Conservation (phyloP, 371 early-diverging fungal species). For the Syncephalastrum monosporum region DNA sequence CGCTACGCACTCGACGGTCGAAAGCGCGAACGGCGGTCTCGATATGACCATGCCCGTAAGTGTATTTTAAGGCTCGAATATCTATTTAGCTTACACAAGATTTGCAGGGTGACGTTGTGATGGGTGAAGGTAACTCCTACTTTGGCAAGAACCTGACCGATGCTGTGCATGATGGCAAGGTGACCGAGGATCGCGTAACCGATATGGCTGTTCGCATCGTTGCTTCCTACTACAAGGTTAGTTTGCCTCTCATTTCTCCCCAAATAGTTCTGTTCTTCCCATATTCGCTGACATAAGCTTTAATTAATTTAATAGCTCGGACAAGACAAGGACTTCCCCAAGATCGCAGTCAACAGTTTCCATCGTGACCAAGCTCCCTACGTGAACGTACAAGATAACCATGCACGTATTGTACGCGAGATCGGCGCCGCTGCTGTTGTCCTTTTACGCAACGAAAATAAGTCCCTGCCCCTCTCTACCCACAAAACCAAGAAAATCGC, state of each 20-base stretch:
- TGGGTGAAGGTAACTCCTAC: neutral
- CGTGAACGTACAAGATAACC: constrained; percentile 47
- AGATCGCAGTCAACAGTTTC: constrained; percentile 23
- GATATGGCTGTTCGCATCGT: constrained; percentile 63
- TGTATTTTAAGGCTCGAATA: neutral
- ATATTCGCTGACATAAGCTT: neutral
- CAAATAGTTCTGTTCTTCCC: no score
- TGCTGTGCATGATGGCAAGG: constrained; percentile 27
- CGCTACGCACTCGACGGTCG: constrained; percentile 21
- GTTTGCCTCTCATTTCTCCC: neutral
- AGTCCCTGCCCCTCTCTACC: constrained; percentile 33
- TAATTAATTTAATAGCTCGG: neutral
- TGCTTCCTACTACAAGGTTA: constrained; percentile 51
- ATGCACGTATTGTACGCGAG: constrained; percentile 30
- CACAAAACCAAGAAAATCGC: constrained; percentile 28
- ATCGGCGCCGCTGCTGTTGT: constrained; percentile 55
- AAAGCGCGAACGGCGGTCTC: constrained; percentile 35
- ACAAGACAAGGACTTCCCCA: constrained; percentile 42
- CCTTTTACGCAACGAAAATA: constrained; percentile 47
- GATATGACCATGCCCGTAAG: constrained; percentile 56
- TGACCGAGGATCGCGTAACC: constrained; percentile 30
- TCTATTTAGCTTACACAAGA: neutral
- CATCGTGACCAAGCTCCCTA: constrained; percentile 6
- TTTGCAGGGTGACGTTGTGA: constrained; percentile 9
- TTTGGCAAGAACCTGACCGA: constrained; percentile 28